These are phyloP conservation scores for Metschnikowia proteae DNA, from an alignment of 805 yeast genomes.

Conservation along the genomic window DNA sequence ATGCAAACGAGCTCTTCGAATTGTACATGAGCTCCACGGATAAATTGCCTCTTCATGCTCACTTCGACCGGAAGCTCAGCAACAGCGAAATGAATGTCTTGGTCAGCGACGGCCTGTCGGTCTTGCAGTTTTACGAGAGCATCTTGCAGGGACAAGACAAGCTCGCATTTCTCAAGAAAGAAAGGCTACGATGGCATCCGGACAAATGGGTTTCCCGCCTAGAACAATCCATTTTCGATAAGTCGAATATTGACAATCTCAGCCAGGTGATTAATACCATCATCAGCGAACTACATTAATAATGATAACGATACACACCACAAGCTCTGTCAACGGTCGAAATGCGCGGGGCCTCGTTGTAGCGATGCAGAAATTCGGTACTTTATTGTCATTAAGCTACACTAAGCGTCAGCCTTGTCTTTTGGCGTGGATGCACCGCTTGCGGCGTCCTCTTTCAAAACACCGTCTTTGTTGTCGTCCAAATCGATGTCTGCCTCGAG, in stretches of 20 bases:
- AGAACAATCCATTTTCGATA: conserved; percentile 20
- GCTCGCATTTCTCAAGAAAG: conserved; percentile 35
- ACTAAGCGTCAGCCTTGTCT: conserved; percentile 9
- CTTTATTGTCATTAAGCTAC: neutral
- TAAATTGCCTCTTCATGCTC: conserved; percentile 15
- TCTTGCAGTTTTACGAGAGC: conserved; percentile 26
- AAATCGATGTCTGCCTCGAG: conserved; percentile 11
- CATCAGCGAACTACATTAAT: conserved; percentile 4
- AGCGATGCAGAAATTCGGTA: neutral
- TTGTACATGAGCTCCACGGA: conserved; percentile 16
- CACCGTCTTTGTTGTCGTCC: conserved; percentile 4
- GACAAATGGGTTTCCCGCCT: conserved; percentile 49
- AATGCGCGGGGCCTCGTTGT: too few species aligned
- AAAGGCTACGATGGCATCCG: conserved; percentile 69
- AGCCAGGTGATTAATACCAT: conserved; percentile 29
- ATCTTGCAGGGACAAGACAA: conserved; percentile 17
- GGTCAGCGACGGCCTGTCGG: conserved; percentile 22
- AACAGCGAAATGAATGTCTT: conserved; percentile 11
- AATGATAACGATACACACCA: neutral
- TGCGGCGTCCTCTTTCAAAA: conserved; percentile 8
- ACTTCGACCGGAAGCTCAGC: conserved; percentile 10
- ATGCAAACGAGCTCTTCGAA: conserved; percentile 4
- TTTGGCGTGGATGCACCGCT: conserved; percentile 20
- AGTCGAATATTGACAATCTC: conserved; percentile 27
- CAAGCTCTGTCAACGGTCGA: neutral